Evolutionary conservation across 2,329 filamentous ascomycete genomes (phyloP).

Genomic region (Ophiocordyceps camponoti-saundersi): DNA sequence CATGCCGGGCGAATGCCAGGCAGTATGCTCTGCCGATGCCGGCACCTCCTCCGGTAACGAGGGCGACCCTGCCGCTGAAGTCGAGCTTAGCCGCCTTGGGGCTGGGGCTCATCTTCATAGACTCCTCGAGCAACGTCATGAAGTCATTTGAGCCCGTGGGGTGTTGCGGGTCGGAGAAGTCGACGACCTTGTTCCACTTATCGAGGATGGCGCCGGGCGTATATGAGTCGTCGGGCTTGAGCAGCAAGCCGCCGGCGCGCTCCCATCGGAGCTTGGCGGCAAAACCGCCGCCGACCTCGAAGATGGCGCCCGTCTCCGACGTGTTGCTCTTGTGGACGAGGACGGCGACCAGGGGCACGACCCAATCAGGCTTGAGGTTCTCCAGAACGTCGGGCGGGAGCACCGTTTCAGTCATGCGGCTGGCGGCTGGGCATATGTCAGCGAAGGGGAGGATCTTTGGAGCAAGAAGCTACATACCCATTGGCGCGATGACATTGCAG

Average conservation of each 20-base stretch:
- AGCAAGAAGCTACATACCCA: slow-evolving; percentile 24
- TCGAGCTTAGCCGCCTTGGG: slow-evolving; percentile 56
- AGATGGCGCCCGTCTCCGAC: slow-evolving; percentile 72
- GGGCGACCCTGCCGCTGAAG: slow-evolving; percentile 70
- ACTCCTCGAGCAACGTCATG: slow-evolving; percentile 67
- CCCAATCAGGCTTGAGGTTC: slow-evolving; percentile 80
- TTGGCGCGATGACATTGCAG: slow-evolving; percentile 85
- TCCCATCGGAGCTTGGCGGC: slow-evolving; percentile 92
- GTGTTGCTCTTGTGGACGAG: slow-evolving; percentile 76
- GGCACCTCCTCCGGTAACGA: slow-evolving; percentile 77
- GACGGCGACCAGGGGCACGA: slow-evolving; percentile 80
- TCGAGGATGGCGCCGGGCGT: slow-evolving; percentile 76
- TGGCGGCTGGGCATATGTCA: slow-evolving; percentile 43
- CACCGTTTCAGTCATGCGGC: slow-evolving; percentile 86
- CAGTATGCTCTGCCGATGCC: slow-evolving; percentile 86
- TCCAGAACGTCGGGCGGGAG: slow-evolving; percentile 89
- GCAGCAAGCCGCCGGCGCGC: slow-evolving; percentile 70
- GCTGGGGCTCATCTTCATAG: slow-evolving; percentile 59
- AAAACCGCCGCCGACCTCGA: slow-evolving; percentile 85
- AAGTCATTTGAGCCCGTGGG: slow-evolving; percentile 80
- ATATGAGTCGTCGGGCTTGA: slow-evolving; percentile 76
- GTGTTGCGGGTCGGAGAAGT: slow-evolving; percentile 70
- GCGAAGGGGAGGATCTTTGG: neutral
- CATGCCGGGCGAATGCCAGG: slow-evolving; percentile 70
- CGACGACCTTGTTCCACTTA: slow-evolving; percentile 75